Percentiles rank a stretch among this genome's conserved stretches.
Conservation (phyloP, 2,329 filamentous ascomycete species). For the Penicillium sp. region DNA sequence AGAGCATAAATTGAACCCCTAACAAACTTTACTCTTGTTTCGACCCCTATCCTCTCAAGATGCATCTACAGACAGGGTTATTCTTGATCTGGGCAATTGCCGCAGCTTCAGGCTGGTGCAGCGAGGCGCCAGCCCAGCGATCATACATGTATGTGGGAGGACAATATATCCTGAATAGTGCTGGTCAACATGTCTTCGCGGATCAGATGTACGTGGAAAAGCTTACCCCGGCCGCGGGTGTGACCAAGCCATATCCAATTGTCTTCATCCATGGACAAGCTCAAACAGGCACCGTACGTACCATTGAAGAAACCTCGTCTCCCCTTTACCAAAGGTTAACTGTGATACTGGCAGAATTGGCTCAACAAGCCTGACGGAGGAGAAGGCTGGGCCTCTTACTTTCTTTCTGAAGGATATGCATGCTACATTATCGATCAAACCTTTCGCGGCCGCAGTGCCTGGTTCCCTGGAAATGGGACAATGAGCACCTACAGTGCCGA, state of each 20-base stretch:
- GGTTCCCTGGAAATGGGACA: constrained; percentile 21
- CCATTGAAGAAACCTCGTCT: not conserved
- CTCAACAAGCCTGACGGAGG: constrained; percentile 51
- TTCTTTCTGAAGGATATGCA: constrained; percentile 47
- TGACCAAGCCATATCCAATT: constrained; percentile 29
- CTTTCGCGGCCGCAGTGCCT: constrained; percentile 37
- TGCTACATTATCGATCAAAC: constrained; percentile 48
- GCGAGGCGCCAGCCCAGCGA: constrained; percentile 13
- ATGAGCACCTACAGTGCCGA: constrained; percentile 25
- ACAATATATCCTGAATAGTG: constrained; percentile 20
- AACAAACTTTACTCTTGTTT: not conserved
- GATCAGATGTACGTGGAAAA: constrained; percentile 41
- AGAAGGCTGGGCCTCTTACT: constrained; percentile 51
- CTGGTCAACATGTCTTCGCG: constrained; percentile 23
- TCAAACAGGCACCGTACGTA: constrained; percentile 35
- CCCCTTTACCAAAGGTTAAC: not conserved
- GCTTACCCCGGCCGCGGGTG: constrained; percentile 25
- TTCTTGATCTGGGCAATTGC: constrained; percentile 10
- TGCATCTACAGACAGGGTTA: constrained; percentile 11
- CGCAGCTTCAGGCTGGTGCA: constrained; percentile 9
- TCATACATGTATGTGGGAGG: constrained; percentile 36
- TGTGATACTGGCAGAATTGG: constrained; percentile 36
- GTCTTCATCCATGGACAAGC: constrained; percentile 35
- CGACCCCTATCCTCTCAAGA: not conserved
- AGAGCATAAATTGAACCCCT: not conserved